These are phyloP conservation scores for Prunus mira DNA, from an alignment of 306 rosid genomes.

Conservation along the genomic window DNA sequence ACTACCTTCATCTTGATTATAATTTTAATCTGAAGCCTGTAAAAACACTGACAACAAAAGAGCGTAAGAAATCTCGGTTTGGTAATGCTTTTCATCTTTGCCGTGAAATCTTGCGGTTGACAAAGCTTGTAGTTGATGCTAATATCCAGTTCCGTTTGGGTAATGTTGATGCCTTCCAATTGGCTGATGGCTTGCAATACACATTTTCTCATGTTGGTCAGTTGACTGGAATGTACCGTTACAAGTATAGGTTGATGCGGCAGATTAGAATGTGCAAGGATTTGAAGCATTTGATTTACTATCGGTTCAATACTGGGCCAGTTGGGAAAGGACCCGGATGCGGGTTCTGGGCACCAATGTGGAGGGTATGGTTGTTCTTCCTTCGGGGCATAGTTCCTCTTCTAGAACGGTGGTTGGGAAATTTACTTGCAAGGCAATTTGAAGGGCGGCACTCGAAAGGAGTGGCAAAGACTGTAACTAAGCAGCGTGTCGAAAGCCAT, in stretches of 20 bases:
- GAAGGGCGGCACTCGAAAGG: constrained; percentile 99
- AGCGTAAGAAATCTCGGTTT: constrained; percentile 93
- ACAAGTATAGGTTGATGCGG: constrained; percentile 96
- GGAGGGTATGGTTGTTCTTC: constrained; percentile 99
- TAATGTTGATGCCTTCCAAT: constrained; percentile 95
- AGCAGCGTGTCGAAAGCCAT: constrained; percentile 99
- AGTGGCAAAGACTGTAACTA: constrained; percentile 96
- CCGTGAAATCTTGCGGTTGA: constrained; percentile 94
- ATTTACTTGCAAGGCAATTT: constrained; percentile 94
- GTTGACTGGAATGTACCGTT: constrained; percentile 98
- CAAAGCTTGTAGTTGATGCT: constrained; percentile 98
- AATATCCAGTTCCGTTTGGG: constrained; percentile 97
- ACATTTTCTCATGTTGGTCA: constrained; percentile 98
- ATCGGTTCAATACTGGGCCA: constrained; percentile 98
- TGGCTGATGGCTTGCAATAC: constrained; percentile 97
- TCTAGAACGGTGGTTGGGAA: constrained; percentile 93
- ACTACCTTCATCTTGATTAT: constrained; percentile 97
- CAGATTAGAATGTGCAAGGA: constrained; percentile 99
- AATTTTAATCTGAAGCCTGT: constrained; percentile 97
- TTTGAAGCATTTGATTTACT: constrained; percentile 91
- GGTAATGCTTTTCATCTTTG: constrained; percentile 99
- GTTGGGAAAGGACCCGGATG: constrained; percentile 99
- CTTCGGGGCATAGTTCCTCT: constrained; percentile 99
- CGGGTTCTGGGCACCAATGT: constrained; percentile 99
- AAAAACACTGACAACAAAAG: constrained; percentile 91